Conservation (phyloP, 2,329 filamentous ascomycete genomes). For the Scytalidium sp. region DNA sequence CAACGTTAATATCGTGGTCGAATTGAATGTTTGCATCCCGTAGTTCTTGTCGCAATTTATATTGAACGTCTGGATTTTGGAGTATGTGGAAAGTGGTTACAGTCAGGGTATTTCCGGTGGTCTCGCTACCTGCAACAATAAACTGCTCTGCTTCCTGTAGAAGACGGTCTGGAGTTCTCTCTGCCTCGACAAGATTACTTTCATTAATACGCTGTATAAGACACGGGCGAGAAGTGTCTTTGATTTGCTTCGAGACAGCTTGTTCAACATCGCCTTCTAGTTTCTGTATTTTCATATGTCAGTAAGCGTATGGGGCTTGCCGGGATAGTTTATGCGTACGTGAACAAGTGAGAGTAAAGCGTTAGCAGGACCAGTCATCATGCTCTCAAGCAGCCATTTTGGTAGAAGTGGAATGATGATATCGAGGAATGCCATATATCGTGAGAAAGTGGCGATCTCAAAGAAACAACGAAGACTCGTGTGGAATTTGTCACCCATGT, state of each 20-base stretch:
- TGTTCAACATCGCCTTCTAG: too few species aligned
- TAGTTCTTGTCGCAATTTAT: constrained; percentile 16
- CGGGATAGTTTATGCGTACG: not conserved
- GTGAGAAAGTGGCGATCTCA: not conserved
- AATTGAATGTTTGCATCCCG: constrained; percentile 8
- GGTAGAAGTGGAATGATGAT: not conserved
- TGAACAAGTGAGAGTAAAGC: not conserved
- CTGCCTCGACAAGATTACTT: not conserved
- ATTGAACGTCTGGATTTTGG: constrained; percentile 11
- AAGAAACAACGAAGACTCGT: not conserved
- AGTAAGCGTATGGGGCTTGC: too few species aligned
- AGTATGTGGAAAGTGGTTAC: constrained; percentile 17
- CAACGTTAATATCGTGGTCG: constrained; percentile 6
- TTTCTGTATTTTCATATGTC: too few species aligned
- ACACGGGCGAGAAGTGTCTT: too few species aligned
- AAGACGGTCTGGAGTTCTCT: constrained; percentile 14
- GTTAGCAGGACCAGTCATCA: not conserved
- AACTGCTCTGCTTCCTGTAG: constrained; percentile 18
- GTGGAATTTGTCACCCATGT: not conserved
- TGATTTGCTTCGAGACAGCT: too few species aligned
- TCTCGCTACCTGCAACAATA: constrained; percentile 23
- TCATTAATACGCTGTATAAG: not conserved
- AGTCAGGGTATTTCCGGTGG: constrained; percentile 17
- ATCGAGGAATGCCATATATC: not conserved
- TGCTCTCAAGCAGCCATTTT: not conserved